Conservation (phyloP, 768 basidiomycete species). For the Myochromella boudieri region DNA sequence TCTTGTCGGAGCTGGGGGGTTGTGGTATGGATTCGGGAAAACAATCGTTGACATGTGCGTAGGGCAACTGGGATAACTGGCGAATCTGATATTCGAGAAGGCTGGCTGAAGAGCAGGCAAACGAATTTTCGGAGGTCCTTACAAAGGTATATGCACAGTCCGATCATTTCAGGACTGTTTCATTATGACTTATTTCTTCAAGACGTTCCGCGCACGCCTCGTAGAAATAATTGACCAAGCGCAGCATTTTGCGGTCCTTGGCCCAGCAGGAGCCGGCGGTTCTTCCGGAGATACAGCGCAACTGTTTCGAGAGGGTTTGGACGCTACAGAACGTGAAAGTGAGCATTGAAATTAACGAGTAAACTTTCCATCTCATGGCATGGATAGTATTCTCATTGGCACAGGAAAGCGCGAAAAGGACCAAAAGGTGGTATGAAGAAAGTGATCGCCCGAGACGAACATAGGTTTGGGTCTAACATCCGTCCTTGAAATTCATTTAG, state of each 20-base stretch:
- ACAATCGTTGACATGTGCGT: constrained; percentile 79
- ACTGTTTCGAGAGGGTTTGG: constrained; percentile 86
- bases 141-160: constrained; percentile 47
- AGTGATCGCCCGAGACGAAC: constrained; percentile 53
- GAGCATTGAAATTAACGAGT: constrained; percentile 29
- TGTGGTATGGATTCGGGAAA: constrained; percentile 93
- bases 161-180: background rate
- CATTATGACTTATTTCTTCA: background rate
- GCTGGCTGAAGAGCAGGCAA: constrained; percentile 71
- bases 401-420: constrained; percentile 75
- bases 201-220: constrained; percentile 79
- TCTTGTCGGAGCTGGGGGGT: constrained; percentile 83
- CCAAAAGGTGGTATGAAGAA: constrained; percentile 85
- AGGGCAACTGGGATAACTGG: background rate
- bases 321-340: constrained; percentile 92
- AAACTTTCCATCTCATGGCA: constrained; percentile 4
- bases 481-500: constrained; percentile 14
- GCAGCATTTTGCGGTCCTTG: constrained; percentile 80
- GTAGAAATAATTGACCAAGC: constrained; percentile 85
- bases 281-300: constrained; percentile 60
- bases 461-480: no score
- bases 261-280: constrained; percentile 54
- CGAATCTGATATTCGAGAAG: constrained; percentile 36
- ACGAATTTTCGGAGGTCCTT: constrained; percentile 70
- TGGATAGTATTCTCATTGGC: constrained; percentile 78